These are phyloP conservation scores for Quercus parvula DNA, from an alignment of 306 rosid genomes.

Conservation along the genomic window DNA sequence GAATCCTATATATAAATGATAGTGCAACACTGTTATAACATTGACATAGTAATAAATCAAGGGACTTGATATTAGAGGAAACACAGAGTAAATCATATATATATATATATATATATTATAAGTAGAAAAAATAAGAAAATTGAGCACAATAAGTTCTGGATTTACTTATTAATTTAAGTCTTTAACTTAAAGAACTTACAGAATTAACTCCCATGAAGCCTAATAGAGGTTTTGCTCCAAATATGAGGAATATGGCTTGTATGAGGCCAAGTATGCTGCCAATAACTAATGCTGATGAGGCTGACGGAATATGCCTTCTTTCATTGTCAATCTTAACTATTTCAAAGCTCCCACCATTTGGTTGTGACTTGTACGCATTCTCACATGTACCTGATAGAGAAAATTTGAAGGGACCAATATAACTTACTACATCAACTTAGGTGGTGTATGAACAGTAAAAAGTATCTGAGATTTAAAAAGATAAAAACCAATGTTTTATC, in stretches of 20 bases:
- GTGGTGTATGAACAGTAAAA: not conserved
- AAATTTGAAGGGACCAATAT: conserved; percentile 12
- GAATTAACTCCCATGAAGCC: conserved; percentile 83
- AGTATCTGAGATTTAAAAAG: not conserved
- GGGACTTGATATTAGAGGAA: conserved; percentile 1
- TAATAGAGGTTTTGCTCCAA: conserved; percentile 76
- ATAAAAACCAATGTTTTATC: not conserved
- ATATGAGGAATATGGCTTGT: conserved; percentile 75
- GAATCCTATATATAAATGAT: conserved; percentile 61
- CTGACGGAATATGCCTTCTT: conserved; percentile 83
- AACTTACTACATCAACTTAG: not conserved
- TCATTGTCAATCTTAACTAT: conserved; percentile 25
- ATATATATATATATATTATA: not conserved
- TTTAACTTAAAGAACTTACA: conserved; percentile 39
- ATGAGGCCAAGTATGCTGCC: conserved; percentile 81
- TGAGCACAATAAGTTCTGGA: not conserved
- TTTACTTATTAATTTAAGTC: not conserved
- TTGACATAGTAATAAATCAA: not conserved
- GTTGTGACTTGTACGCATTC: conserved; percentile 35
- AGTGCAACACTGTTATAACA: not conserved
- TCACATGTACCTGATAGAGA: conserved; percentile 32
- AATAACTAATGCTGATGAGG: conserved; percentile 82
- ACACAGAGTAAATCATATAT: not conserved
- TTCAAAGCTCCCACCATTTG: conserved; percentile 33
- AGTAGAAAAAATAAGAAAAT: not conserved